Evolutionary conservation across 768 basidiomycete species (phyloP), one percentile per base, ranked within the genome.

Genomic region (Lactarius quietus): DNA sequence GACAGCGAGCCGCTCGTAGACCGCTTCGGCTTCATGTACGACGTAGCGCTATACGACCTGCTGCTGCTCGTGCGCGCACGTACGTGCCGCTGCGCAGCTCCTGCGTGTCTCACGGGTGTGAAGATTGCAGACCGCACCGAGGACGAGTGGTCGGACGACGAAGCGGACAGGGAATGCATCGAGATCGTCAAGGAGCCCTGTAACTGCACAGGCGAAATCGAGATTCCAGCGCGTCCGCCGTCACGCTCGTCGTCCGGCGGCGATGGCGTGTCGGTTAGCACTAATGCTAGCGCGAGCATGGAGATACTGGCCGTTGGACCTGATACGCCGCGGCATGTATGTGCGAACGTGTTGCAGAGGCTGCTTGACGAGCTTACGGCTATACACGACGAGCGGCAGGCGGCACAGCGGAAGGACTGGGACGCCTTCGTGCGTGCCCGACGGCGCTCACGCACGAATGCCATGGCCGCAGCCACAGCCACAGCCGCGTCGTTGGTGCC

Each of bases 11-110:
- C 84, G 3, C 77, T 94, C 63, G 93, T 92, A 23, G 94, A 95
- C 67, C 86, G 92, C 6, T 95, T 88, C 71, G 94, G 94, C 0
- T 95, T 95, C 78, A 88, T 95, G 75, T 95, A 95, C 65, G 92
- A 94, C 69, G 83, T 93, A 1, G 85, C 87, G 3, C 82, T 86
- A 70, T 92, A 93, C 70, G 93, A 95, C 70, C 81, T 90, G 31
- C 79, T 93, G 29, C 77, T 96, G 17, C 81, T 95, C 31, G 74
- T 89, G 10, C 81, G 90, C 33, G 90, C 89, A 20, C 84, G 81
- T 70, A 86, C 87, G 62, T 92, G 89, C 64, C 80, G 83, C 55
- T 89, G 83, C 69, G 84, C 88, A 0, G 92, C 92, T 0, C 92
- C 93, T 4, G 91, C 92, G 8, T 92, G 90, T 71, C 78, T 92